phyloP scores from a whole-genome alignment of 257 asterid species.

The Pogostemon cablin region DNA sequence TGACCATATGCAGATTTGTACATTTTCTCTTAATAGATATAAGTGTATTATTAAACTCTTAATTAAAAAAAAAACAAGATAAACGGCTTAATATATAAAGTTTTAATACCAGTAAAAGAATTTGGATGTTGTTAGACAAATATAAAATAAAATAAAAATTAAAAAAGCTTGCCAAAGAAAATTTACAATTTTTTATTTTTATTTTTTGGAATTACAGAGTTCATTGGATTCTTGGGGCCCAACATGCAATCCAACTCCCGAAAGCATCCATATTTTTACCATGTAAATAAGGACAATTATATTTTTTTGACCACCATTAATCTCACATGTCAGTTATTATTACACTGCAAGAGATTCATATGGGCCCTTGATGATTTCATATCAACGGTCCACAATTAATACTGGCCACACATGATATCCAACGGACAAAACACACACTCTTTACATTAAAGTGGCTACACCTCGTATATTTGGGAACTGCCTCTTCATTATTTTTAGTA shows the following conservation, averaged over 20 bases:
- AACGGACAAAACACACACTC: constrained; percentile 25
- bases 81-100: background rate
- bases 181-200: background rate
- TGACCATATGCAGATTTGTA: no score
- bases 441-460: background rate
- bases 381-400: constrained; percentile 27
- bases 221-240: constrained; percentile 39
- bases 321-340: constrained; percentile 16
- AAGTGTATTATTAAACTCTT: no score
- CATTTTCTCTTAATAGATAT: no score
- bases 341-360: constrained; percentile 19
- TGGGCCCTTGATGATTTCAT: constrained; percentile 17
- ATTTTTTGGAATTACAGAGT: constrained; percentile 21
- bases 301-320: constrained; percentile 4
- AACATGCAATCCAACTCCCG: constrained; percentile 21
- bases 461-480: background rate
- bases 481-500: no score
- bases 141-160: no score
- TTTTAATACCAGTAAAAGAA: background rate
- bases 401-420: constrained; percentile 16
- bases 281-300: background rate
- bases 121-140: constrained; percentile 13
- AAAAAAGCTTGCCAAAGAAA: background rate
- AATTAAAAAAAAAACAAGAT: no score
- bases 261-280: constrained; percentile 28